phyloP scores from a whole-genome alignment of 2,329 filamentous ascomycete species.

The Pyricularia sp. region DNA sequence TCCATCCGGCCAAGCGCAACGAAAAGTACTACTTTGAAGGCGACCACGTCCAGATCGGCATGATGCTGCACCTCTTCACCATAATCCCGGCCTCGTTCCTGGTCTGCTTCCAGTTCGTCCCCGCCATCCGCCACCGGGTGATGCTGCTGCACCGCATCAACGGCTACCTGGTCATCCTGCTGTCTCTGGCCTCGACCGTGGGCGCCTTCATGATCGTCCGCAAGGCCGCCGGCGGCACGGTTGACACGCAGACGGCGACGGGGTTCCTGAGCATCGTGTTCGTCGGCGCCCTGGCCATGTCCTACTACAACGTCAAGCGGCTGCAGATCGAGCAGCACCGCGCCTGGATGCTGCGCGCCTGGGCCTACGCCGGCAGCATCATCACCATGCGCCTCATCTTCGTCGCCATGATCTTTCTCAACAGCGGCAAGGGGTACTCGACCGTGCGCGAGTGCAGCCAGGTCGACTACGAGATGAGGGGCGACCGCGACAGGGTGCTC shows the following conservation, averaged over 20 bases:
- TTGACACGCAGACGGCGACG: slow-evolving; percentile 36
- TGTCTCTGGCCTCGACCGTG: slow-evolving; percentile 34
- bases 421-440: slow-evolving; percentile 17
- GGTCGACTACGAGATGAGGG: slow-evolving; percentile 29
- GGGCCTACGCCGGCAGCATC: slow-evolving; percentile 41
- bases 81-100: slow-evolving; percentile 37
- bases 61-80: slow-evolving; percentile 33
- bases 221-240: slow-evolving; percentile 41
- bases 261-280: slow-evolving; percentile 35
- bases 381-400: slow-evolving; percentile 41
- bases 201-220: slow-evolving; percentile 44
- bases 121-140: slow-evolving; percentile 33
- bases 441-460: slow-evolving; percentile 33
- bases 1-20: slow-evolving; percentile 18
- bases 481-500: slow-evolving; percentile 16
- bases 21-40: slow-evolving; percentile 31
- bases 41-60: slow-evolving; percentile 23
- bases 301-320: slow-evolving; percentile 27
- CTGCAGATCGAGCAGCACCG: slow-evolving; percentile 55
- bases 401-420: slow-evolving; percentile 28
- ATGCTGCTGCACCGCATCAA: slow-evolving; percentile 50
- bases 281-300: slow-evolving; percentile 13
- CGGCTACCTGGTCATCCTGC: slow-evolving; percentile 43
- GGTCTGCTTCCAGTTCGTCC: slow-evolving; percentile 38
- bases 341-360: slow-evolving; percentile 52